Evolutionary conservation across 805 yeast species (phyloP), one percentile per base, ranked within the genome.

Genomic region (Tetrapisispora pingtungensis): DNA sequence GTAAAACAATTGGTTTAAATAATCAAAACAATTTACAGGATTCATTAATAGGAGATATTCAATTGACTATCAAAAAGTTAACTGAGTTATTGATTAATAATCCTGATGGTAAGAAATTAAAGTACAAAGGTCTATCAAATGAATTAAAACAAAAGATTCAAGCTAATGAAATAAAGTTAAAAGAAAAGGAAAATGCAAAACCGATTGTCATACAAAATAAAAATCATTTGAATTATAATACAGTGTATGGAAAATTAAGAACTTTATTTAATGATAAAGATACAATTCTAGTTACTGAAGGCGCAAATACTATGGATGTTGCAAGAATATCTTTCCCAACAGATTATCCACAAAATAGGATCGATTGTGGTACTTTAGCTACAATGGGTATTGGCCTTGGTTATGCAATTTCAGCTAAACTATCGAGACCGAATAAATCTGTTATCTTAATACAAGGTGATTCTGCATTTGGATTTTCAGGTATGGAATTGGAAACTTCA

Each of bases 351-450:
- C 70, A 72, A 46, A 72, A 67, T 18, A 61, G 85, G 33, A 60
- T 81, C 19, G 89, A 81, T 54, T 84, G 85, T 2, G 88, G 87
- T 4, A 81, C 87, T 0, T 79, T 78, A 61, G 86, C 85, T 0
- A 81, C 87, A 0, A 82, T 81, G 88, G 89, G 89, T 3, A 67
- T 81, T 28, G 89, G 87, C 0, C 45, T 81, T 15, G 85, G 86
- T 0, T 81, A 81, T 53, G 81, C 83, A 1, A 74, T 81, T 48
- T 78, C 84, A 0, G 74, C 84, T 3, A 78, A 75, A 50, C 61
- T 61, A 1, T 68, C 75, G 0, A 19, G 15, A 5, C 77, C 77
- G 1, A 53, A 62, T 0, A 63, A 68, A 36, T 58, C 65, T 6
- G 77, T 80, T 0, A 60, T 82, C 3, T 75, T 81, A 7, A 75